Evolutionary conservation across 768 basidiomycete genomes (phyloP).

Genomic region (Phanerochaete sordida): DNA sequence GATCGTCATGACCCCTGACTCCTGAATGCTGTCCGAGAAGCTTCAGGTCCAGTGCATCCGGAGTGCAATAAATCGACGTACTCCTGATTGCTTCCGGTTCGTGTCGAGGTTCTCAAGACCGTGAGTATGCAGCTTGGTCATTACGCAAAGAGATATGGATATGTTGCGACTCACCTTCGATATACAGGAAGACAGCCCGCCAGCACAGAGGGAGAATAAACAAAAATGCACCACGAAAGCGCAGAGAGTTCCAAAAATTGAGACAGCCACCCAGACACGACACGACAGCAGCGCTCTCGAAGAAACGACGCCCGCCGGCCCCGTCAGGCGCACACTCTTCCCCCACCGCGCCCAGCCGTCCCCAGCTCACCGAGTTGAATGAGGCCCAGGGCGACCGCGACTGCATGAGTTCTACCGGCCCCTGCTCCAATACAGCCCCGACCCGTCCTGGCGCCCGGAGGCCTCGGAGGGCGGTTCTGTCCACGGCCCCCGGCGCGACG

Average conservation of each 20-base stretch:
- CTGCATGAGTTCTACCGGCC: conserved; percentile 15
- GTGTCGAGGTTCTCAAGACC: too few relatives aligned
- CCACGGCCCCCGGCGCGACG: background rate
- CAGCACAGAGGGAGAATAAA: too few relatives aligned
- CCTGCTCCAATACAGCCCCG: conserved; percentile 12
- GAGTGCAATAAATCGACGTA: background rate
- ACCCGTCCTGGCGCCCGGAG: conserved; percentile 15
- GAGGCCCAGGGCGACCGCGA: background rate
- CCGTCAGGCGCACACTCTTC: conserved; percentile 8
- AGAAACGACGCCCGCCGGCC: background rate
- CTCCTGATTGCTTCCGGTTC: too few relatives aligned
- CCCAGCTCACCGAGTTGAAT: conserved; percentile 4
- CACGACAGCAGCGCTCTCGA: conserved; percentile 14
- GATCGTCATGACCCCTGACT: background rate
- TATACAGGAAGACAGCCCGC: too few relatives aligned
- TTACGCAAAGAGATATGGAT: too few relatives aligned
- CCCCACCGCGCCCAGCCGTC: conserved; percentile 20
- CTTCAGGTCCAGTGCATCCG: too few relatives aligned
- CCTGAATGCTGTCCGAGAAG: background rate
- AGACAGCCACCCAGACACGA: background rate
- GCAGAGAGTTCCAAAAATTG: conserved; percentile 11
- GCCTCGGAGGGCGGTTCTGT: conserved; percentile 10
- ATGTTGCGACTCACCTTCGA: too few relatives aligned
- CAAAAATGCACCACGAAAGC: conserved; percentile 12
- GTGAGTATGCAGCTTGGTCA: too few relatives aligned